Base-by-base conservation (phyloP, 2,329 filamentous ascomycete species). In the Colletotrichum sublineola region DNA sequence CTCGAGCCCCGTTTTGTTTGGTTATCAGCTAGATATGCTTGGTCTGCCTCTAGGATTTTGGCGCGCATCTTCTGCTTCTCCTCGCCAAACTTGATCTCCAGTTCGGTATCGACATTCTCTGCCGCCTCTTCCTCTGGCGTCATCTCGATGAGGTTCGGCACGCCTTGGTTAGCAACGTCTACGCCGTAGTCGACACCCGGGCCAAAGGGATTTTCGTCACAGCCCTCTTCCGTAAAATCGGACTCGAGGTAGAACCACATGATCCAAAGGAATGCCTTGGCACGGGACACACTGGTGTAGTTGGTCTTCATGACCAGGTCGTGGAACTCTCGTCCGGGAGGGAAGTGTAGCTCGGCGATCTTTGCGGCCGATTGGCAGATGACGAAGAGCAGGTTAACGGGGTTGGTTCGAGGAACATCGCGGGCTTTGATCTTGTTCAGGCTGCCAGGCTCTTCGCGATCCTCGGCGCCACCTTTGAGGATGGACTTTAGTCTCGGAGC, bases 181-280 rank as follows among this genome's bases (percentile, higher is more conserved):
- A 89, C 83, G 11, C 86, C 88, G 74, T 92, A 92, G 77, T 92
- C 90, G 2, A 92, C 89, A 15, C 90, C 91, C 14, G 86, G 80
- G 0, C 96, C 96, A 77, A 98, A 99, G 0, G 96, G 96, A 78
- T 99, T 99, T 76, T 94, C 92, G 60, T 94, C 88, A 56, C 94
- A 96, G 68, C 94, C 94, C 77, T 97, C 94, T 76, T 93, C 91
- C 0, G 94, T 94, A 76, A 98, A 98, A 80, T 98, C 94, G 38
- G 95, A 97, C 81, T 99, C 96, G 24, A 99, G 88, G 79, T 99
- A 98, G 86, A 96, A 98, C 96, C 96, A 99, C 91, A 99, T 97
- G 74, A 99, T 86, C 96, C 96, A 99, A 29, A 99, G 84, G 77
- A 99, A 99, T 0, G 96, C 96, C 56, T 86, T 91, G 1, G 96